Evolutionary conservation across 495 filamentous ascomycete genomes (phyloP), one percentile per base, ranked within the genome.

Genomic region (Coniosporium apollinis): DNA sequence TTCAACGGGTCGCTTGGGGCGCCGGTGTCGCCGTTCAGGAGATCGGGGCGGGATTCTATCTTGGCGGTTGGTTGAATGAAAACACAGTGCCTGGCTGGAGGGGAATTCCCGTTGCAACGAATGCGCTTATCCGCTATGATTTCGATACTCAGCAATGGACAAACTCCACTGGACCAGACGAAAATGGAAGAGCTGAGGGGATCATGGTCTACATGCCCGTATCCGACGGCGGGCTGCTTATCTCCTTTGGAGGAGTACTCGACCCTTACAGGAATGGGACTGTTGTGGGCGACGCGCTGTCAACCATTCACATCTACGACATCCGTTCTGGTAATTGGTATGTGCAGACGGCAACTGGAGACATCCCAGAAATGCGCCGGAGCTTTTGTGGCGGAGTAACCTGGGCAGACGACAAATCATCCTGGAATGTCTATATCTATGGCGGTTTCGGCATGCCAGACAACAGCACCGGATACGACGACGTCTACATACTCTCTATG

Each of bases 351-450:
- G 61, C 67, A 1, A 57, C 52, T 2, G 70, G 70, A 0, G 33
- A 43, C 13, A 33, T 65, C 1, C 70, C 70, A 3, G 44, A 46
- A 20, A 38, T 50, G 22, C 52, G 70, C 4, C 41, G 68, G 22
- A 55, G 61, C 20, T 72, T 72, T 41, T 75, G 70, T 45, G 62
- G 61, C 3, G 70, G 65, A 5, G 60, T 56, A 6, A 62, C 59
- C 8, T 67, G 65, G 54, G 55, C 70, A 1, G 38, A 52, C n/a
- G 70, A 74, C 44, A 52, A 60, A 26, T 69, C 67, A 11, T 67
- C 49, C 4, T 60, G 64, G 38, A 72, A 72, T 39, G 69, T 73
- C 63, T 69, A 70, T 36, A 52, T 69, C 8, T 68, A 65, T 45
- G 67, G 66, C 30, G 67, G 67, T 7, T 53, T 54, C 19, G 57